Base-by-base conservation (phyloP, 192 early-diverging fungal genomes). In the Coemansia aciculifera region DNA sequence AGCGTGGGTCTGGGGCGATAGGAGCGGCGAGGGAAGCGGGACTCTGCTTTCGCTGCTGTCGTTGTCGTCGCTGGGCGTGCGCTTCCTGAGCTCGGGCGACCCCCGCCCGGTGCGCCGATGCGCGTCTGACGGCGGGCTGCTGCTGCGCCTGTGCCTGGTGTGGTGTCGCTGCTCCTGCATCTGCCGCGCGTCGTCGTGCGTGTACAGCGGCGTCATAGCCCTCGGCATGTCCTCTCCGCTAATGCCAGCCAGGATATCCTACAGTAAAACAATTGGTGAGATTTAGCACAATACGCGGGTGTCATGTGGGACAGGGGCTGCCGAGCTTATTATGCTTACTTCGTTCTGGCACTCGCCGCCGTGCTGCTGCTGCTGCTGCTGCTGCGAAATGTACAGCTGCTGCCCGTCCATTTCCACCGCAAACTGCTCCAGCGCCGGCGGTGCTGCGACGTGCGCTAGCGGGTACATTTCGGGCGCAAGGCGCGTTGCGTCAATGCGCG, bases 351-450 rank as follows among this genome's bases (percentile, higher is more conserved):
- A 37, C 43, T 70, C 77, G 65, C 51, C 68, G 49, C 85, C 72
- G 54, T 81, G 66, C 44, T 74, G 67, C 57, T 90, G 87, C 27
- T 27, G 24, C 24, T 27, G 24, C 24, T 81, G 66, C 44, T 74
- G 67, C 57, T 90, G 87, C 27, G 72, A 72, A 69, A 94, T 90
- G 75, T 84, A 87, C 38, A 89, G 86, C 23, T 88, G 87, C 56
- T 90, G 84, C 13, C 91, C 92, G 74, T 89, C 87, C 38, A 91
- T 68, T 60, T 95, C 92, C 68, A 94, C 89, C 34, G 87, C 89
- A 80, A 95, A 92, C 60, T 86, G 84, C 79, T 92, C 90, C 51
- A 95, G 77, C 5, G 89, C 87, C 6, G 90, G 88, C 11, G 94
- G 94, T 6, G 92, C 92, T 3, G 88, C 86, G 29, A 87, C 85